Evolutionary conservation across 257 asterid species (phyloP), one percentile per base, ranked within the genome.

Genomic region (Nicotiana benthamiana): DNA sequence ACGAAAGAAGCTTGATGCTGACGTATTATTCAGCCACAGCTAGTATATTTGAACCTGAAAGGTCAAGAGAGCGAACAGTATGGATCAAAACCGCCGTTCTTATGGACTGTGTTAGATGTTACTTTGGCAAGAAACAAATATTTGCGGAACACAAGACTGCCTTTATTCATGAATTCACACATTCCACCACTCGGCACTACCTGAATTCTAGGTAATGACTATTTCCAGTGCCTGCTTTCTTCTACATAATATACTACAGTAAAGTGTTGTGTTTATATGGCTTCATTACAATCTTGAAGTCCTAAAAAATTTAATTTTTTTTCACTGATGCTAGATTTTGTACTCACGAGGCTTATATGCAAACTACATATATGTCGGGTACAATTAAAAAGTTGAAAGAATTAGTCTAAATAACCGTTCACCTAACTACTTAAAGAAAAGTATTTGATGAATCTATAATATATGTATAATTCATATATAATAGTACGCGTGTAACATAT

Each of bases 61-160:
- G 83, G 66, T 86, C 94, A 0, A 79, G 74, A 13, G 87, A 80
- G 86, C 88, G 99, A 4, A 83, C 89, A 4, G 92, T 92, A 1
- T 96, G 98, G 98, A 90, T 94, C 4, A 94, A 96, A 86, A 96
- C 97, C 0, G 66, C 86, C 0, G 88, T 89, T 26, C 80, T 96
- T 72, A 77, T 94, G 52, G 86, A 90, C 75, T 83, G 92, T 0
- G 82, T 86, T 1, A 82, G 30, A 9, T 83, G 85, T 59, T 83
- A 83, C 81, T 91, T 89, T n/a, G 75, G 77, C 5, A 40, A 12
- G 1, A 79, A 82, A 1, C 88, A 82, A 36, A 74, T 67, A 30
- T 66, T 83, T 13, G 34, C 2, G 3, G 88, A 91, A 6, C 82
- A 90, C 26, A 90, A 80, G n/a, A 83, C 24, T 32, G 84, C 86